A percentile compares a stretch with the other conserved stretches of the same genome.
phyloP scores from a whole-genome alignment of 2,329 filamentous ascomycete species.

The Cladophialophora immunda region DNA sequence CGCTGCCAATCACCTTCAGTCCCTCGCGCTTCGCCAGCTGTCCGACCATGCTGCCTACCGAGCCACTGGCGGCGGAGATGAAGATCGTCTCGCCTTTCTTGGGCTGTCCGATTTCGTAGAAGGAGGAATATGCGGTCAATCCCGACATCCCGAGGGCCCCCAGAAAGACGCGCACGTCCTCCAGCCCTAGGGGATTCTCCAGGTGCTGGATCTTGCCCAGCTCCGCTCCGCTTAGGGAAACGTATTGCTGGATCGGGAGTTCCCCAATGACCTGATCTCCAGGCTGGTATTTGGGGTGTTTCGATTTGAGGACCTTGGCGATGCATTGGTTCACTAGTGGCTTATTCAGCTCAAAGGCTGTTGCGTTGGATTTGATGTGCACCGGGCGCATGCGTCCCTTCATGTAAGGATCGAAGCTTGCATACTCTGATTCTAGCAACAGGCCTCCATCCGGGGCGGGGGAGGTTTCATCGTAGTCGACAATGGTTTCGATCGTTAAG shows the following conservation, averaged over 20 bases:
- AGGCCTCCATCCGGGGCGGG: conserved; percentile 65
- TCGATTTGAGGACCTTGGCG: conserved; percentile 71
- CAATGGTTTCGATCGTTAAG: conserved; percentile 70
- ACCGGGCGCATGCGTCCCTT: conserved; percentile 75
- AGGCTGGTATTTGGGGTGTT: conserved; percentile 64
- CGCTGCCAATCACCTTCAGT: conserved; percentile 79
- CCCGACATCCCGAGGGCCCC: conserved; percentile 76
- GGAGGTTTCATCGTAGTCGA: conserved; percentile 69
- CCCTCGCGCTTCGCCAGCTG: conserved; percentile 78
- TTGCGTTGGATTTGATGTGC: conserved; percentile 67
- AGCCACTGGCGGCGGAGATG: conserved; percentile 74
- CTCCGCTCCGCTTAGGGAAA: conserved; percentile 57
- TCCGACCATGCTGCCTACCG: conserved; percentile 77
- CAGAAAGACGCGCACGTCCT: conserved; percentile 65
- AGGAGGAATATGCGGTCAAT: conserved; percentile 71
- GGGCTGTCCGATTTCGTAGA: conserved; percentile 73
- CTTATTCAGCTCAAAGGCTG: conserved; percentile 65
- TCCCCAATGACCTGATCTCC: conserved; percentile 62
- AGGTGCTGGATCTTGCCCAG: conserved; percentile 55
- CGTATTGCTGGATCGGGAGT: conserved; percentile 69
- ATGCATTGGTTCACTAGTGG: conserved; percentile 68
- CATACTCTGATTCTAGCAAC: conserved; percentile 71
- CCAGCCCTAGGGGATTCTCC: conserved; percentile 58
- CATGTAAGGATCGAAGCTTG: conserved; percentile 80
- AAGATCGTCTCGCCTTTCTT: conserved; percentile 77